Conservation (phyloP, 257 asterid species). For the Scutellaria galericulata region DNA sequence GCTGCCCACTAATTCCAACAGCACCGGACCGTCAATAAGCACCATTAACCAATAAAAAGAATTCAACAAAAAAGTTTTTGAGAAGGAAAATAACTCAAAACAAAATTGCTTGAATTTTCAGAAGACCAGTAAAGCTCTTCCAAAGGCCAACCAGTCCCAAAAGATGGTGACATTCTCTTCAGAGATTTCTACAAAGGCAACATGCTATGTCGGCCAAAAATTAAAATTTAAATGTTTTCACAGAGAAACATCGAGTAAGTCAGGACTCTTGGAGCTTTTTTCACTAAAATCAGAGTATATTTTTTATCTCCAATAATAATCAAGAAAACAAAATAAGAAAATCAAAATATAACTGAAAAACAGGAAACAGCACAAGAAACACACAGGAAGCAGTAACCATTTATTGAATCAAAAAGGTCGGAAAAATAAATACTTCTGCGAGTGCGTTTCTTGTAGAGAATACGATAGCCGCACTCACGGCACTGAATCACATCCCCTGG, state of each 20-base stretch:
- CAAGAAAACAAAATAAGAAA: not conserved
- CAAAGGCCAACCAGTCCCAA: not conserved
- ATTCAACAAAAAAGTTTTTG: not conserved
- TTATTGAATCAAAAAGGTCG: not conserved
- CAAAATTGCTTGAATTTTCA: not conserved
- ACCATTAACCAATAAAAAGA: not conserved
- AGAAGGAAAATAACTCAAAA: not conserved
- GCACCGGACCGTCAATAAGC: slow-evolving; percentile 25
- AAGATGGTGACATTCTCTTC: not conserved
- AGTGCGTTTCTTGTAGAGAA: slow-evolving; percentile 91
- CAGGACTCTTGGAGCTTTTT: slow-evolving; percentile 2
- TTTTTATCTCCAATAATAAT: not conserved
- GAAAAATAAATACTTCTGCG: slow-evolving; percentile 61
- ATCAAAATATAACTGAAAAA: not conserved
- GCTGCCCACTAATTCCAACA: slow-evolving; percentile 15
- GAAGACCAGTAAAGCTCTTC: not conserved
- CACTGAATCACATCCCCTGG: slow-evolving; percentile 88
- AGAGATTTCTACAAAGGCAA: not conserved
- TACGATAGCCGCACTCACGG: slow-evolving; percentile 88
- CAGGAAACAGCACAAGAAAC: slow-evolving; percentile 8
- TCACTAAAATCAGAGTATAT: not conserved
- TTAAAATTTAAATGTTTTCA: not conserved
- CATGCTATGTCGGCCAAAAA: too few relatives aligned
- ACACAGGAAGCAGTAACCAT: not conserved
- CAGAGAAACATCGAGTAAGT: not conserved